Conservation (phyloP, 345 rosid genomes). For the Citrus sp. region DNA sequence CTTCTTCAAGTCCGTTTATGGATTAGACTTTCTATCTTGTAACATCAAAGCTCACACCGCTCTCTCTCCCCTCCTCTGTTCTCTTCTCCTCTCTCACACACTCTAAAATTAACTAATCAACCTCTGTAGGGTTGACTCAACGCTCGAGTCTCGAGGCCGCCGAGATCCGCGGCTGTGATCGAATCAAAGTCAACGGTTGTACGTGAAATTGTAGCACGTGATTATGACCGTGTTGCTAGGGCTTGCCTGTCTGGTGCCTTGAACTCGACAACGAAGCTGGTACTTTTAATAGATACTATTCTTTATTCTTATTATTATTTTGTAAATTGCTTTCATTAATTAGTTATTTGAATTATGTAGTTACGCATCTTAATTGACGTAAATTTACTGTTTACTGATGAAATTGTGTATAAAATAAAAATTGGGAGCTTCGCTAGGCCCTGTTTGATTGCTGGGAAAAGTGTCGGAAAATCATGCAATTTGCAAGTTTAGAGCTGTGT, state of each 20-base stretch:
- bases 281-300: conserved; percentile 20
- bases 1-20: conserved; percentile 27
- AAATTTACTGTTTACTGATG: neutral
- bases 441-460: conserved; percentile 36
- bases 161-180: conserved; percentile 38
- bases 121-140: neutral
- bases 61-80: conserved; percentile 6
- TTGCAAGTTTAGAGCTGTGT: neutral
- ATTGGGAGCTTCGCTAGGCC: conserved; percentile 16
- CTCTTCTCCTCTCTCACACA: neutral
- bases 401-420: neutral
- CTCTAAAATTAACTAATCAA: conserved; percentile 13
- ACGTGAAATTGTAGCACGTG: conserved; percentile 9
- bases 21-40: conserved; percentile 14
- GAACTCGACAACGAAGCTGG: conserved; percentile 12
- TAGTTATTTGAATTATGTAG: neutral
- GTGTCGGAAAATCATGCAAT: conserved; percentile 8
- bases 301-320: neutral
- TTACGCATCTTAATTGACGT: conserved; percentile 2
- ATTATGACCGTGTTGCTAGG: neutral
- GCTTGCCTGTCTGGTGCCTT: neutral
- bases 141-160: conserved; percentile 12
- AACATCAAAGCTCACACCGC: neutral
- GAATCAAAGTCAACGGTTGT: conserved; percentile 14
- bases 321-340: neutral